Base-by-base conservation (phyloP, 2,329 filamentous ascomycete genomes). In the Penicillium hordei region DNA sequence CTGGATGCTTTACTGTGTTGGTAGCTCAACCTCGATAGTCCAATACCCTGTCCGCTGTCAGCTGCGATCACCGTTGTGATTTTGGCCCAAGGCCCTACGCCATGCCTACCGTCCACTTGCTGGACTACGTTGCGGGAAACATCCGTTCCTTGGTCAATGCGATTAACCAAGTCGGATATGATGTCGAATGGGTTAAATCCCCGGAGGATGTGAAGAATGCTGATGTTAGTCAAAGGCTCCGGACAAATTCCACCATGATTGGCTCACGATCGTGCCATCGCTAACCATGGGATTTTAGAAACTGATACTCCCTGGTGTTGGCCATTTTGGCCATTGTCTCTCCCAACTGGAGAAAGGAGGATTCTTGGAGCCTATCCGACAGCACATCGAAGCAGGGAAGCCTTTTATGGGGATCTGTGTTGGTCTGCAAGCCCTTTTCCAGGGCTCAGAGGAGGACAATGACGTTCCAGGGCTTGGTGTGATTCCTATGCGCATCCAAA, bases 351-450 rank as follows among this genome's bases (percentile, higher is more conserved):
- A 88, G 17, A 83, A 86, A 42, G 91, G 91, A 38, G 91, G 90
- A 62, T 99, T 93, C 76, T 81, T 93, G 54, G 89, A 91, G 59
- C 90, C 92, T 10, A 88, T 99, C 63, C 86, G 82, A 65, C 82
- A 86, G 64, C 92, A 97, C 78, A 93, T 99, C 68, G 82, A 86
- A 52, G 84, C 89, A 15, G 93, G 92, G n/a, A 97, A 97, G 77
- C 92, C 93, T 15, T 97, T 99, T 73, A 95, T 99, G 88, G 93
- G 90, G 49, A 96, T 99, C 70, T 99, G 94, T 71, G 94, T 99
- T 53, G 94, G 94, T 3, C 75, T 97, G 15, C 94, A 99, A 76
- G 91, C 90, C 1, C 81, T 99, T 0, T 97, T 97, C 70, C 83
- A 90, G 65, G 89, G 89, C 9, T 97, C 94, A 0, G 85, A 86